These are phyloP conservation scores for Mycena polygramma DNA, from an alignment of 768 basidiomycete species.

Conservation along the genomic window DNA sequence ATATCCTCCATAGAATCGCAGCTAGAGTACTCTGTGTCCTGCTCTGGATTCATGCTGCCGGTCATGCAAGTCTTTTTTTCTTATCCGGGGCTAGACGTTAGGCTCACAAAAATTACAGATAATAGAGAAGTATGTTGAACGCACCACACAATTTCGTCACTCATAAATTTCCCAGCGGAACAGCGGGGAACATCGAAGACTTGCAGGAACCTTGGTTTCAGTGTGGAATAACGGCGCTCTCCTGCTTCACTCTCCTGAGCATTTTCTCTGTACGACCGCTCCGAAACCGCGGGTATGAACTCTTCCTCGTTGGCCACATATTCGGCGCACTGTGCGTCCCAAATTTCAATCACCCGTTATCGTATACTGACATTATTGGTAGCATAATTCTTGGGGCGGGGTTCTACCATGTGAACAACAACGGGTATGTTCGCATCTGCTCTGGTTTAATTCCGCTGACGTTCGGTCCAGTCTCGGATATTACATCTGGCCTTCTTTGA, in stretches of 20 bases:
- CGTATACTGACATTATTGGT: neutral
- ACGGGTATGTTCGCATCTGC: slow-evolving; percentile 10
- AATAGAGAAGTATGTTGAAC: slow-evolving; percentile 25
- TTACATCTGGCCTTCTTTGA: slow-evolving; percentile 61
- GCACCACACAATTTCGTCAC: slow-evolving; percentile 26
- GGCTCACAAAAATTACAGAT: slow-evolving; percentile 11
- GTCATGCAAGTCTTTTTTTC: slow-evolving; percentile 51
- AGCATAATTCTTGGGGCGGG: slow-evolving; percentile 22
- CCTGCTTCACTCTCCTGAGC: slow-evolving; percentile 56
- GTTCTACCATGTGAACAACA: slow-evolving; percentile 27
- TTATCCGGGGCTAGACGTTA: neutral
- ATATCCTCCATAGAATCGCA: slow-evolving; percentile 60
- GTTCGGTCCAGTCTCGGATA: slow-evolving; percentile 29
- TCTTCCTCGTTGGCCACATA: slow-evolving; percentile 66
- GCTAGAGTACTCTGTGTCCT: slow-evolving; percentile 62
- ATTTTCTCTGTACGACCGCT: slow-evolving; percentile 64
- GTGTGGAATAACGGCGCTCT: slow-evolving; percentile 53
- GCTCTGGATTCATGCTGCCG: slow-evolving; percentile 62
- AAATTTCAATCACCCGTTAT: neutral
- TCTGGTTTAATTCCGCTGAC: neutral
- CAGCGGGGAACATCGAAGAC: slow-evolving; percentile 30
- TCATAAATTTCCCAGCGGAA: slow-evolving; percentile 23
- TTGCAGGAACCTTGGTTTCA: slow-evolving; percentile 47
- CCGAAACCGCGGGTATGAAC: slow-evolving; percentile 61
- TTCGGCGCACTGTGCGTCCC: slow-evolving; percentile 51